phyloP scores from a whole-genome alignment of 257 asterid genomes.

The Paraleonurus japonicus region DNA sequence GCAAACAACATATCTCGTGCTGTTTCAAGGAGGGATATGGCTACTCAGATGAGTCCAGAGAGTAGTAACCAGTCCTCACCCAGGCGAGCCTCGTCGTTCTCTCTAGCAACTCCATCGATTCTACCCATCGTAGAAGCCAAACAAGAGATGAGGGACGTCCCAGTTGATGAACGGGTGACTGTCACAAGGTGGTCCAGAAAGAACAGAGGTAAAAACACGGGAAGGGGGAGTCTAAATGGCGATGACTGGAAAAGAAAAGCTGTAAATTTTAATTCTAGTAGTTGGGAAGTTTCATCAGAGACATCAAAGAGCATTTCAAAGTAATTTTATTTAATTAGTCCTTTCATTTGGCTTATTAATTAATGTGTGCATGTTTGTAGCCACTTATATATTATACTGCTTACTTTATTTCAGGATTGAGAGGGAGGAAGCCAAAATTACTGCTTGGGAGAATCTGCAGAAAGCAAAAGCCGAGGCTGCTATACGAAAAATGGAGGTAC shows the following conservation, averaged over 20 bases:
- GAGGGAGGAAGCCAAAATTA: constrained; percentile 70
- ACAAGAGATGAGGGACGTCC: constrained; percentile 74
- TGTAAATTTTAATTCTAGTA: constrained; percentile 44
- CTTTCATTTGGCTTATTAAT: constrained; percentile 18
- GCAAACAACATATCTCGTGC: constrained; percentile 47
- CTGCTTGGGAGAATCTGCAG: constrained; percentile 84
- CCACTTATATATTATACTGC: background rate
- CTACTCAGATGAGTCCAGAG: constrained; percentile 96
- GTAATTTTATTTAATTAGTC: constrained; percentile 35
- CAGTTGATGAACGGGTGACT: constrained; percentile 78
- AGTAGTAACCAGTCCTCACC: constrained; percentile 64
- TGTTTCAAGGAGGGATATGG: constrained; percentile 89
- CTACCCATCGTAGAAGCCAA: constrained; percentile 60
- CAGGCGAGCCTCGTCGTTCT: constrained; percentile 44
- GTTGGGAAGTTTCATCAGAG: constrained; percentile 63
- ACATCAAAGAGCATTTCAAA: constrained; percentile 60
- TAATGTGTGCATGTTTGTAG: background rate
- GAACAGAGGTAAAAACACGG: constrained; percentile 38
- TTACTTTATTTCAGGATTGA: constrained; percentile 39
- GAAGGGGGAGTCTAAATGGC: constrained; percentile 46
- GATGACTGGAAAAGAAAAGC: constrained; percentile 74
- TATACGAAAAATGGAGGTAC: constrained; percentile 71
- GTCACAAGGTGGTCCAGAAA: constrained; percentile 92
- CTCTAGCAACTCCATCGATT: constrained; percentile 55
- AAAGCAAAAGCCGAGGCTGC: constrained; percentile 87